Percentiles rank a stretch among this genome's conserved stretches.
phyloP scores from a whole-genome alignment of 768 basidiomycete genomes.

The Termitomyces titanicus region DNA sequence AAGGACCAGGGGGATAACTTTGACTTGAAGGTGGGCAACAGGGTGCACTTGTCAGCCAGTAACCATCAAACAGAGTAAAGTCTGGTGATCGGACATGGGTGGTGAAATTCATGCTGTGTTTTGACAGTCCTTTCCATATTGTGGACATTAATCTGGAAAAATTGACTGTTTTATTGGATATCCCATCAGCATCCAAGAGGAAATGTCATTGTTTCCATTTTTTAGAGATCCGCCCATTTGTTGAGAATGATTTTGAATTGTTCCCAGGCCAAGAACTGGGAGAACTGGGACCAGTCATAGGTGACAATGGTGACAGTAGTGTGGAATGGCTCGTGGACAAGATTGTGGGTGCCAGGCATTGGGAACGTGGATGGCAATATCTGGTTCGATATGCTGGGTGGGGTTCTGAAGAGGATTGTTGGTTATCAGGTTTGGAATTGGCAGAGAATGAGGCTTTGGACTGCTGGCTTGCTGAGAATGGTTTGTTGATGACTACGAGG shows the following conservation, averaged over 20 bases:
- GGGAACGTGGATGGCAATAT: constrained; percentile 27
- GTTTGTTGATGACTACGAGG: too few relatives aligned
- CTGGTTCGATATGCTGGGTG: constrained; percentile 30
- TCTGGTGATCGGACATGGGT: neutral
- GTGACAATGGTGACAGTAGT: neutral
- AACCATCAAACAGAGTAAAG: neutral
- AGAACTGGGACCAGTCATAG: neutral
- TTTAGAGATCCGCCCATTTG: neutral
- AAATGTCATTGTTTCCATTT: neutral
- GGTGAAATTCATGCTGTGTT: neutral
- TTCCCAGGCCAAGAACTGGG: neutral
- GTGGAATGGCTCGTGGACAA: constrained; percentile 15
- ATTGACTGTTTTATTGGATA: neutral
- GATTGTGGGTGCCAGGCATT: constrained; percentile 23
- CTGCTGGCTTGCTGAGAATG: too few relatives aligned
- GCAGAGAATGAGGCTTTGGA: constrained; percentile 12
- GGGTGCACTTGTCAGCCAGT: neutral
- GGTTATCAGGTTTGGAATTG: constrained; percentile 20
- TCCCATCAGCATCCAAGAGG: neutral
- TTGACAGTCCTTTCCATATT: neutral
- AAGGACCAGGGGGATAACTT: neutral
- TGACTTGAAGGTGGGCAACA: neutral
- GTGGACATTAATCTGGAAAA: neutral
- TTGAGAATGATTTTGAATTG: neutral
- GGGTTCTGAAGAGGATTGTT: constrained; percentile 24